These are phyloP conservation scores for Atkinsonella texensis DNA, from an alignment of 2,329 filamentous ascomycete genomes.

Conservation along the genomic window DNA sequence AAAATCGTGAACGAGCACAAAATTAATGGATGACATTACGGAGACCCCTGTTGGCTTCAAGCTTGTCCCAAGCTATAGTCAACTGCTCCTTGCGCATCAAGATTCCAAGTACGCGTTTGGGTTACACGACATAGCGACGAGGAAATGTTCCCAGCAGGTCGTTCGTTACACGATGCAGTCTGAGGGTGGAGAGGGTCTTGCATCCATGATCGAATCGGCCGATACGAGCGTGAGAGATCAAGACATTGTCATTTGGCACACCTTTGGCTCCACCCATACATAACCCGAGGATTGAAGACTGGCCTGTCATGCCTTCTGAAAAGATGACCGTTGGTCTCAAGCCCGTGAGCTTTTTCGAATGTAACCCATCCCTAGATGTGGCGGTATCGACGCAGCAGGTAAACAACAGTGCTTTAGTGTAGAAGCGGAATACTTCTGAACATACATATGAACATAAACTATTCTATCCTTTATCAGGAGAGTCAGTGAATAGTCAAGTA, in stretches of 20 bases:
- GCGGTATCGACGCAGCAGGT: too few relatives aligned
- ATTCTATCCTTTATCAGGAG: too few relatives aligned
- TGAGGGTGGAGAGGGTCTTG: conserved; percentile 32
- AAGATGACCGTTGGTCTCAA: conserved; percentile 37
- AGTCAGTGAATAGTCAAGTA: too few relatives aligned
- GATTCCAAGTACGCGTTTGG: conserved; percentile 35
- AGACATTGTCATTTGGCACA: conserved; percentile 31
- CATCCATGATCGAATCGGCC: conserved; percentile 24
- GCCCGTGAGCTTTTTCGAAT: conserved; percentile 36
- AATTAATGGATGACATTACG: conserved; percentile 33
- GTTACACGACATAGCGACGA: conserved; percentile 35
- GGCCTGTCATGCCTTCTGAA: conserved; percentile 46
- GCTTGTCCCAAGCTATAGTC: conserved; percentile 30
- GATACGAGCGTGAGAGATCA: conserved; percentile 2
- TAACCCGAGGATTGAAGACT: conserved; percentile 35
- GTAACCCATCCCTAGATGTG: too few relatives aligned
- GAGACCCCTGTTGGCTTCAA: conserved; percentile 38
- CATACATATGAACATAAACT: too few relatives aligned
- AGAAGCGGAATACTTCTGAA: too few relatives aligned
- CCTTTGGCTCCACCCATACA: conserved; percentile 38
- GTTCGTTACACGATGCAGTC: conserved; percentile 32
- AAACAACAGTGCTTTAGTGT: too few relatives aligned
- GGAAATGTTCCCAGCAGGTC: conserved; percentile 37
- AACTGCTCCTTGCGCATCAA: conserved; percentile 33
- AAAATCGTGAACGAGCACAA: conserved; percentile 34